Percentiles rank a stretch among this genome's conserved stretches.
These are phyloP conservation scores for Dendrobium catenatum DNA, from an alignment of 106 monocot species.

Conservation along the genomic window DNA sequence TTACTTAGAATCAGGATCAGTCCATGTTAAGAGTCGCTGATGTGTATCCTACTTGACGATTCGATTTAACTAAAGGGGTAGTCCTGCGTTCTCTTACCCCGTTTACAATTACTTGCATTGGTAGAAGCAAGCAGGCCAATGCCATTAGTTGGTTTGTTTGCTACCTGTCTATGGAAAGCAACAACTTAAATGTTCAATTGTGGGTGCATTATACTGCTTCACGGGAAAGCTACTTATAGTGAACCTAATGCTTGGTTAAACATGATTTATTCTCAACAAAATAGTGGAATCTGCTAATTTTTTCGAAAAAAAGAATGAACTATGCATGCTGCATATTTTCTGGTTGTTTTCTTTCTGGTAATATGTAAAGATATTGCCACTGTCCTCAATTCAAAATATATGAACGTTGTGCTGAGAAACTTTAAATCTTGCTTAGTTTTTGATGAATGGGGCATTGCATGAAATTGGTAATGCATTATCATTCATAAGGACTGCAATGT, in stretches of 20 bases:
- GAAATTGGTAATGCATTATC: not conserved
- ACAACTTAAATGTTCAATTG: not conserved
- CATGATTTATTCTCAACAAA: not conserved
- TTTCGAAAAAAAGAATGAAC: not conserved
- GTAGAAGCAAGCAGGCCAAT: not conserved
- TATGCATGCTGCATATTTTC: not conserved
- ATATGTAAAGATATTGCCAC: not conserved
- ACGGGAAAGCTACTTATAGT: not conserved
- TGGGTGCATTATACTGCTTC: not conserved
- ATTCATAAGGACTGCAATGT: not conserved
- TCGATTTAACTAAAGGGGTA: not conserved
- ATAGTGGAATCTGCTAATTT: not conserved
- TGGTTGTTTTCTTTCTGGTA: not conserved
- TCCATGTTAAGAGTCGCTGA: not conserved
- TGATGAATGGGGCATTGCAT: not conserved
- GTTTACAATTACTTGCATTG: not conserved
- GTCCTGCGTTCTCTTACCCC: not conserved
- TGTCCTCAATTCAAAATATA: not conserved
- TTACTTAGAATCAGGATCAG: not conserved
- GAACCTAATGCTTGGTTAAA: not conserved
- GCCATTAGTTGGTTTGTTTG: not conserved
- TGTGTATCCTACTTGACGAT: not conserved
- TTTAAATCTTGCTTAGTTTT: not conserved
- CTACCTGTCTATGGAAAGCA: not conserved
- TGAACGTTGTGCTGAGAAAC: not conserved